Evolutionary conservation across 345 rosid genomes (phyloP).

Genomic region (Syzygium grande): DNA sequence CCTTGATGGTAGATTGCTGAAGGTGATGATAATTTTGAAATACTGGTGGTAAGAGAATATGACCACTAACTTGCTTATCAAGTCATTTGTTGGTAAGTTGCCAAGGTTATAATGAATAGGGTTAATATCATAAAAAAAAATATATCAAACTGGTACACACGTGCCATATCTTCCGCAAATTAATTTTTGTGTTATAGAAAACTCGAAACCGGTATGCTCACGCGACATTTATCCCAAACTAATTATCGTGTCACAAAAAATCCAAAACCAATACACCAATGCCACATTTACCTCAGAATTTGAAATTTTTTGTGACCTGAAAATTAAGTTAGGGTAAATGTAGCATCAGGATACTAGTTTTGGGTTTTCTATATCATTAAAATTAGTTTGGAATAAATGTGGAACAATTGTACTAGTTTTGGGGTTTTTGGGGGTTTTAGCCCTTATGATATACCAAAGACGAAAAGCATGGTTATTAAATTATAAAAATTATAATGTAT

Average conservation of each 20-base stretch:
- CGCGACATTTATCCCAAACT: not conserved
- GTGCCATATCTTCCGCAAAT: not conserved
- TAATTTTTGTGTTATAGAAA: no score
- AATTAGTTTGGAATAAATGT: not conserved
- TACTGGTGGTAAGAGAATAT: not conserved
- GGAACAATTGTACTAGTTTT: not conserved
- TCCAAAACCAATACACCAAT: not conserved
- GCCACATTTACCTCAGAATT: not conserved
- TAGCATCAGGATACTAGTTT: fast-evolving
- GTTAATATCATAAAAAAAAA: not conserved
- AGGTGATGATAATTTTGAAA: not conserved
- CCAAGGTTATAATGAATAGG: not conserved
- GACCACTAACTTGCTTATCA: not conserved
- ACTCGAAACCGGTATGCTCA: not conserved
- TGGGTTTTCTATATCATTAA: not conserved
- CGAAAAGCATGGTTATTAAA: not conserved
- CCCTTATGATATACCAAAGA: not conserved
- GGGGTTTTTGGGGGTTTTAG: not conserved
- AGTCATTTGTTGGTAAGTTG: not conserved
- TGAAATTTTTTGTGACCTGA: not conserved
- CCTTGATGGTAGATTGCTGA: not conserved
- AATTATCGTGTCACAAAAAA: not conserved
- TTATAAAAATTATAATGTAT: not conserved
- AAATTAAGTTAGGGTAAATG: not conserved
- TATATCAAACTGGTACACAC: not conserved